These are phyloP conservation scores for Arthrocladium fulminans DNA, from an alignment of 2,329 filamentous ascomycete species.

Conservation along the genomic window DNA sequence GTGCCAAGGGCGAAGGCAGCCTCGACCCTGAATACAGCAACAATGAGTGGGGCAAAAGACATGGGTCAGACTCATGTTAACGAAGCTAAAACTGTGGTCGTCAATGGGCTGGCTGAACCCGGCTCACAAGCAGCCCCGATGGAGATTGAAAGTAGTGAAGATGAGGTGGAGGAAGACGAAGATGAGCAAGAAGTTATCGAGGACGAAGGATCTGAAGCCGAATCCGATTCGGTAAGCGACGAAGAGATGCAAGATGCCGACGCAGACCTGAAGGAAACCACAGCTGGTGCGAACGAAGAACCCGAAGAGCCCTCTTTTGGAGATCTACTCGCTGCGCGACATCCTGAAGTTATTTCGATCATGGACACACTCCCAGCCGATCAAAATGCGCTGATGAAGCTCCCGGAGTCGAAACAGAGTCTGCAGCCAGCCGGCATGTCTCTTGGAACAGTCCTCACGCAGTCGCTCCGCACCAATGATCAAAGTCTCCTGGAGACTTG, in stretches of 20 bases:
- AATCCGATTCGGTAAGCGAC: slow-evolving; percentile 13
- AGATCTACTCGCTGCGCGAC: slow-evolving; percentile 63
- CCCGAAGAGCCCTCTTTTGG: slow-evolving; percentile 65
- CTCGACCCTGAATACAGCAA: slow-evolving; percentile 37
- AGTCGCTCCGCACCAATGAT: slow-evolving; percentile 89
- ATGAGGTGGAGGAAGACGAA: slow-evolving; percentile 30
- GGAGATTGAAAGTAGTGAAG: slow-evolving; percentile 40
- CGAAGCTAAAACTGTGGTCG: slow-evolving; percentile 49
- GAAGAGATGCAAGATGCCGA: slow-evolving; percentile 21
- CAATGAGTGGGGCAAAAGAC: slow-evolving; percentile 46
- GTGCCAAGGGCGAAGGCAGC: slow-evolving; percentile 37
- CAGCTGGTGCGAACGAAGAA: slow-evolving; percentile 27
- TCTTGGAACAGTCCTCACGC: slow-evolving; percentile 82
- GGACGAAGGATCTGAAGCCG: slow-evolving; percentile 10
- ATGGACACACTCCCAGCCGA: slow-evolving; percentile 37
- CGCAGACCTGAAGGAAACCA: slow-evolving; percentile 32
- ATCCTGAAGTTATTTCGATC: slow-evolving; percentile 35
- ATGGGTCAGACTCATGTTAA: slow-evolving; percentile 46
- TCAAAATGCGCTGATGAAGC: slow-evolving; percentile 31
- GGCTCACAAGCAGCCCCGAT: slow-evolving; percentile 34
- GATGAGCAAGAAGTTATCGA: slow-evolving; percentile 16
- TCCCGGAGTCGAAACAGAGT: slow-evolving; percentile 33
- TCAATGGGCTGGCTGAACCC: slow-evolving; percentile 29
- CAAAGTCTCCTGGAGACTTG: slow-evolving; percentile 82
- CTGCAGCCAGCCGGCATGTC: slow-evolving; percentile 65